Conservation (phyloP, 2,329 filamentous ascomycete species). For the Fusarium sulawesiense region DNA sequence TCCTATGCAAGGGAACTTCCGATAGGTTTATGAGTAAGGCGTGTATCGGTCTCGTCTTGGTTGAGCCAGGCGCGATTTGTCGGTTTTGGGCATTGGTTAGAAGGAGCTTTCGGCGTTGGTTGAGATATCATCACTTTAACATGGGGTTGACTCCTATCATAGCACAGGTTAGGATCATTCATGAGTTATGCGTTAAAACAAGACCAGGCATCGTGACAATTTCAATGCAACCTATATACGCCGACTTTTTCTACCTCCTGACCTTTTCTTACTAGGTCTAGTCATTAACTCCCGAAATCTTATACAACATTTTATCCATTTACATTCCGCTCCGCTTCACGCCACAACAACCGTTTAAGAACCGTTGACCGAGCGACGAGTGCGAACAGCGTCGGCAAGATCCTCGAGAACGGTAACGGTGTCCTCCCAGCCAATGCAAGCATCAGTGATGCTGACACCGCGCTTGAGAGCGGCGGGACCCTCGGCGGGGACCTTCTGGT, state of each 20-base stretch:
- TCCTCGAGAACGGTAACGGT: conserved; percentile 86
- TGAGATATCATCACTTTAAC: conserved; percentile 15
- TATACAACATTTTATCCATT: conserved; percentile 13
- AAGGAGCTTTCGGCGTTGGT: conserved; percentile 24
- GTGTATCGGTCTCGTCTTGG: neutral
- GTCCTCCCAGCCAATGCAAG: conserved; percentile 92
- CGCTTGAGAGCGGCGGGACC: conserved; percentile 83
- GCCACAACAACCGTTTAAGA: conserved; percentile 44
- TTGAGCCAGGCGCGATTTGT: neutral
- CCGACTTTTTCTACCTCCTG: conserved; percentile 39
- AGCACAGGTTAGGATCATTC: conserved; percentile 3
- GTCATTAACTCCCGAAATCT: conserved; percentile 42
- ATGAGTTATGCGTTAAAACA: conserved; percentile 20
- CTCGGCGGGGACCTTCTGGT: conserved; percentile 87
- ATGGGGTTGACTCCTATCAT: conserved; percentile 12
- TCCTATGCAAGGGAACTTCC: conserved; percentile 44
- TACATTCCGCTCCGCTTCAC: conserved; percentile 20
- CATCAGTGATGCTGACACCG: conserved; percentile 94
- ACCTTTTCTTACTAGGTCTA: conserved; percentile 33
- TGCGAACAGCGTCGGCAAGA: conserved; percentile 84
- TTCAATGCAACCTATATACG: conserved; percentile 46
- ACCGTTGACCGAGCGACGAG: conserved; percentile 70
- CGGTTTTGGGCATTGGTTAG: neutral
- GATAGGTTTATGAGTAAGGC: conserved; percentile 13
- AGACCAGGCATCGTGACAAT: conserved; percentile 40